Evolutionary conservation across 345 rosid genomes (phyloP), one percentile per base, ranked within the genome.

Genomic region (Orychophragmus violaceus): DNA sequence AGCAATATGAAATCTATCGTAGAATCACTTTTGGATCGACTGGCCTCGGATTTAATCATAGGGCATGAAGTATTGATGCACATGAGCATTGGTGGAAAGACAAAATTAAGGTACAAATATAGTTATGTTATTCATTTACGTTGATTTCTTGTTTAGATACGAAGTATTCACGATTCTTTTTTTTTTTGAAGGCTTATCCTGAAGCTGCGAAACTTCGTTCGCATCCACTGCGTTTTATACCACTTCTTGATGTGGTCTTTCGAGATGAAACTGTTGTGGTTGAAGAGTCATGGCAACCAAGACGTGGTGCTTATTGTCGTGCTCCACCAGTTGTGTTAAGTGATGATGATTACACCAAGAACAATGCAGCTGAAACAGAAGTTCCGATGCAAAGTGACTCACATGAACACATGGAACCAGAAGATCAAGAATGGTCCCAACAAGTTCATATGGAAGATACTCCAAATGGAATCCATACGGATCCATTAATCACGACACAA

Each of bases 1-100:
- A n/a, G 17, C 36, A 63, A 9, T 63, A 63, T 4, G 68, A 63
- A 49, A n/a, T 6, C n/a, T 63, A 63, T 49, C 68, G 33, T 13
- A 19, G 7, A 6, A 35, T 54, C 1, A 57, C 29, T 4, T 57
- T 57, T 36, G 6, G 57, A 1, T 25, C 35, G 2, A 55, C 39
- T 30, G 42, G 41, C 17, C 33, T 51, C 4, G 11, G 56, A 6
- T 25, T 5, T 51, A 51, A 51, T n/a, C 0, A 4, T 1, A 51
- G 10, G 6, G n/a, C 33, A 51, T 2, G 56, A 27, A 51, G 10
- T 51, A 1, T 25, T 51, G 56, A 51, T 25, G 56, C 56, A 51
- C 56, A 18, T 13, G 56, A 24, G 11, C 56, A 51, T 51, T 51
- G 56, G 56, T 51, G 56, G 56, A 51, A 3, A 51, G 56, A 51